Conservation (phyloP, 805 yeast genomes). For the Monosporozyma aerobia region DNA sequence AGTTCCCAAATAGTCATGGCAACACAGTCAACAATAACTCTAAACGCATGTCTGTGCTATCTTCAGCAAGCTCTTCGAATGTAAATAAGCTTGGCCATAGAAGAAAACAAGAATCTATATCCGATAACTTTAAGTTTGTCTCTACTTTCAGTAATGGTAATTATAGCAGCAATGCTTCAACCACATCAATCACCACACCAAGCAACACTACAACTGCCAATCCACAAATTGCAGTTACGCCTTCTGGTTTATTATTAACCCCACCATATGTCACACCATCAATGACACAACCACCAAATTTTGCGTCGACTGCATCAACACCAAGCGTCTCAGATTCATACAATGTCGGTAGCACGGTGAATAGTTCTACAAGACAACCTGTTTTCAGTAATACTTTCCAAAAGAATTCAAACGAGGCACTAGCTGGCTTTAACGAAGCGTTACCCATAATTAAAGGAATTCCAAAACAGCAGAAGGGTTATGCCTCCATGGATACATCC, state of each 20-base stretch:
- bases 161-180: not conserved
- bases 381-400: not conserved
- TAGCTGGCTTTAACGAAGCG: not conserved
- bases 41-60: not conserved
- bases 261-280: constrained; percentile 8
- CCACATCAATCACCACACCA: not conserved
- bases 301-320: constrained; percentile 7
- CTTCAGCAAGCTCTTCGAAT: constrained; percentile 3
- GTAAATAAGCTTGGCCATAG: constrained; percentile 13
- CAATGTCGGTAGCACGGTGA: not conserved
- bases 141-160: not conserved
- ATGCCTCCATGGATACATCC: not conserved
- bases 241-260: constrained; percentile 6
- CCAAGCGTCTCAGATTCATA: constrained; percentile 5
- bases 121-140: constrained; percentile 13
- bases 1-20: constrained; percentile 2
- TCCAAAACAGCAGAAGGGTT: not conserved
- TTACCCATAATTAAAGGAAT: not conserved
- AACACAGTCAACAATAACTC: not conserved
- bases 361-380: not conserved
- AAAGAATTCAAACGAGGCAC: not conserved
- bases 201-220: not conserved
- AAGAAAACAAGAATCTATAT: constrained; percentile 27
- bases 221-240: constrained; percentile 6
- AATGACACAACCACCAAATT: constrained; percentile 2